phyloP scores from a whole-genome alignment of 2,329 filamentous ascomycete species.

The Aspergillus sp. region DNA sequence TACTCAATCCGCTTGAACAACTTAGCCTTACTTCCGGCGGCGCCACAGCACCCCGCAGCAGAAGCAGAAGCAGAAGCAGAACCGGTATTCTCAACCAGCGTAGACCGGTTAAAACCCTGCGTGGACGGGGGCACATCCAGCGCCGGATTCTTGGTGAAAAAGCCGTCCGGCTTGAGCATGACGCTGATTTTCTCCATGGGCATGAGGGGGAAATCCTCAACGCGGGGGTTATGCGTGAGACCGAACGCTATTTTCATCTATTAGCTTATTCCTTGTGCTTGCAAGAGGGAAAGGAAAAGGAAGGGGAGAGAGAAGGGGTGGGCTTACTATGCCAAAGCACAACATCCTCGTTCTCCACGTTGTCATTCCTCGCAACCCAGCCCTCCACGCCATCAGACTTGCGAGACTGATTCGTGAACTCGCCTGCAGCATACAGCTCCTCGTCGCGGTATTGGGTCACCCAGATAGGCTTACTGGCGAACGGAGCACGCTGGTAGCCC shows the following conservation, averaged over 20 bases:
- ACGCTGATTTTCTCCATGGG: constrained; percentile 49
- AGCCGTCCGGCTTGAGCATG: constrained; percentile 43
- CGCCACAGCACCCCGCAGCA: constrained; percentile 12
- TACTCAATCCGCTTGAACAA: constrained; percentile 24
- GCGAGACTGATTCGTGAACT: constrained; percentile 51
- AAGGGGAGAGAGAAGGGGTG: constrained; percentile 23
- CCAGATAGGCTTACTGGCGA: constrained; percentile 49
- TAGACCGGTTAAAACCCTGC: constrained; percentile 37
- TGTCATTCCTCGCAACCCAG: constrained; percentile 42
- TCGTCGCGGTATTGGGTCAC: constrained; percentile 47
- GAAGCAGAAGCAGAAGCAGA: constrained; percentile 1
- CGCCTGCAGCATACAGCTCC: constrained; percentile 47
- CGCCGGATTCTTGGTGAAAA: constrained; percentile 46
- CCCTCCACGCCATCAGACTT: constrained; percentile 46
- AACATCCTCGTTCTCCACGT: constrained; percentile 41
- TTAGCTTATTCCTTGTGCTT: constrained; percentile 3
- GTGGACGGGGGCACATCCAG: constrained; percentile 39
- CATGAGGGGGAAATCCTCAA: constrained; percentile 63
- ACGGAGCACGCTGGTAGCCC: constrained; percentile 46
- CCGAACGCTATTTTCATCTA: constrained; percentile 33
- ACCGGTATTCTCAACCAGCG: constrained; percentile 20
- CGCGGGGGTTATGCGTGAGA: constrained; percentile 56
- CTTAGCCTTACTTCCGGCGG: constrained; percentile 20
- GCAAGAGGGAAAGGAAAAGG: not conserved
- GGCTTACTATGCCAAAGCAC: constrained; percentile 33